phyloP scores from a whole-genome alignment of 2,329 filamentous ascomycete genomes.

The Magnaporthiopsis rhizophila region DNA sequence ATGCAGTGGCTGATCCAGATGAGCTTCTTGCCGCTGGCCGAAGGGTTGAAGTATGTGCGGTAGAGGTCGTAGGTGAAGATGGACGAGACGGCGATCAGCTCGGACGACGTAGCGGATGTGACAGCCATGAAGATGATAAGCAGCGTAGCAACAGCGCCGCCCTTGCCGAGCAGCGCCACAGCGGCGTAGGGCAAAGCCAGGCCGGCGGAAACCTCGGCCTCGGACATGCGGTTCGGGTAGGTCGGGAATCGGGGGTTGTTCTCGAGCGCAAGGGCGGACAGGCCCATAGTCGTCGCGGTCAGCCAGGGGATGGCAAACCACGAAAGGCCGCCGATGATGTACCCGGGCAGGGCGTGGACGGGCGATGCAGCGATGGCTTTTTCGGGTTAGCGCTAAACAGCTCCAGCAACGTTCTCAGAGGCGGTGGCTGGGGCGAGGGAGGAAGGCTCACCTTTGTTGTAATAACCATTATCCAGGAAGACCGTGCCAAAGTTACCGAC shows the following conservation, averaged over 20 bases:
- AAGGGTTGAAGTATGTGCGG: slow-evolving; percentile 76
- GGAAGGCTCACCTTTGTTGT: neutral
- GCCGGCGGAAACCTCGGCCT: slow-evolving; percentile 70
- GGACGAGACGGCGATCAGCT: slow-evolving; percentile 79
- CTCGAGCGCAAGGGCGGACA: slow-evolving; percentile 74
- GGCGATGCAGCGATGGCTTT: slow-evolving; percentile 86
- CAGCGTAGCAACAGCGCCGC: slow-evolving; percentile 70
- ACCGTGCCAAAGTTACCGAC: slow-evolving; percentile 80
- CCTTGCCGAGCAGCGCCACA: slow-evolving; percentile 72
- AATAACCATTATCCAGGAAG: slow-evolving; percentile 67
- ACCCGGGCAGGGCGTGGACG: slow-evolving; percentile 78
- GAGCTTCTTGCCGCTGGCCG: slow-evolving; percentile 64
- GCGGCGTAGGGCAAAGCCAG: slow-evolving; percentile 80
- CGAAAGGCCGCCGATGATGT: slow-evolving; percentile 75
- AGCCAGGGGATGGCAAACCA: slow-evolving; percentile 96
- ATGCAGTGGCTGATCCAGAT: slow-evolving; percentile 73
- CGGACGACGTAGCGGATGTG: slow-evolving; percentile 72
- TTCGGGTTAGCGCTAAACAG: slow-evolving; percentile 59
- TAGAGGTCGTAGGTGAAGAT: slow-evolving; percentile 88
- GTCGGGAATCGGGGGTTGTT: slow-evolving; percentile 63
- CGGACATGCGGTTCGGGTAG: slow-evolving; percentile 62
- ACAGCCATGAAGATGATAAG: slow-evolving; percentile 83
- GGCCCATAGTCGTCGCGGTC: slow-evolving; percentile 79
- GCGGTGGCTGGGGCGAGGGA: no score
- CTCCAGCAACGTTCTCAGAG: no score